Conservation (phyloP, 148 eudicot genomes). For the Chenopodium quinoa region DNA sequence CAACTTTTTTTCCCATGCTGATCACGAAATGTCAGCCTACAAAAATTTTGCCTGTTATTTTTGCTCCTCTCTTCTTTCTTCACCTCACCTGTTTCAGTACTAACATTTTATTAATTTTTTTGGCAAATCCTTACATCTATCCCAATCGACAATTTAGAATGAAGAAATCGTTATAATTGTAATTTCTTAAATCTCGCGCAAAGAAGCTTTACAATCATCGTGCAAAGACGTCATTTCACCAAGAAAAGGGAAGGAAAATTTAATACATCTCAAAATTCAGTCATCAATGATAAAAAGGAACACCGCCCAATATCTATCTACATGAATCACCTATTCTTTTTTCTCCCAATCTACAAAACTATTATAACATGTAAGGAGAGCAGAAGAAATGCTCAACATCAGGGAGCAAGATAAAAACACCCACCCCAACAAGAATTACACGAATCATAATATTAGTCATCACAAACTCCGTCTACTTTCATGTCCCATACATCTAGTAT, state of each 20-base stretch:
- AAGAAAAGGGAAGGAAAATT: slow-evolving; percentile 9
- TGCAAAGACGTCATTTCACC: background rate
- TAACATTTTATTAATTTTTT: no score
- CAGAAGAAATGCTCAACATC: slow-evolving; percentile 40
- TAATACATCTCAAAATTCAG: slow-evolving; percentile 34
- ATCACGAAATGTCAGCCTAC: no score
- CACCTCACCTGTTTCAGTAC: no score
- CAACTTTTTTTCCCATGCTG: no score
- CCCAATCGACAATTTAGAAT: no score
- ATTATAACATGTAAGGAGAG: slow-evolving; percentile 35
- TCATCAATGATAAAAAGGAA: slow-evolving; percentile 24
- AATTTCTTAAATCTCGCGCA: slow-evolving; percentile 6
- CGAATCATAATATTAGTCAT: slow-evolving; percentile 28
- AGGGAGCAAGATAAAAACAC: slow-evolving; percentile 33
- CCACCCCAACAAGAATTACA: slow-evolving; percentile 49
- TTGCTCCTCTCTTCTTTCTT: no score
- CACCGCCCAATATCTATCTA: slow-evolving; percentile 51
- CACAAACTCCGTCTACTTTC: slow-evolving; percentile 15
- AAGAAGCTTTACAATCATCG: slow-evolving; percentile 3
- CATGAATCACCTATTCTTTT: slow-evolving; percentile 39
- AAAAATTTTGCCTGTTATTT: no score
- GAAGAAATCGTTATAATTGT: background rate
- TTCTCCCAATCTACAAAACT: slow-evolving; percentile 47
- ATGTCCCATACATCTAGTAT: slow-evolving; percentile 46
- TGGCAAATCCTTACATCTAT: no score